Percentiles rank a stretch among this genome's conserved stretches.
phyloP scores from a whole-genome alignment of 495 filamentous ascomycete species.

The Jackrogersella multiformis region DNA sequence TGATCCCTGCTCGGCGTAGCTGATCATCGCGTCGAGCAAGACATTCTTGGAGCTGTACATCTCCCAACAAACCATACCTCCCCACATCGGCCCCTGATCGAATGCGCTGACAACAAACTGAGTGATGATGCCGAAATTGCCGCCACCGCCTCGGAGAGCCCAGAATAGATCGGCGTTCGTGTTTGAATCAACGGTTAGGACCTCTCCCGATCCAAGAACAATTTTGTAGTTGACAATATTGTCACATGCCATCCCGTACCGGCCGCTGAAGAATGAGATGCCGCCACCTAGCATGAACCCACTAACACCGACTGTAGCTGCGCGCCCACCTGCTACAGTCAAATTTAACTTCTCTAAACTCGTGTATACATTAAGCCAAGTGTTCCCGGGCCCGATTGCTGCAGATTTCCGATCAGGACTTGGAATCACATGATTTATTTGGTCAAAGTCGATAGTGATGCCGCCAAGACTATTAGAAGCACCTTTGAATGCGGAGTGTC shows the following conservation, averaged over 20 bases:
- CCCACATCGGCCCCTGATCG: slow-evolving; percentile 32
- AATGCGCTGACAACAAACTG: slow-evolving; percentile 23
- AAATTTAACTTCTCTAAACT: slow-evolving; percentile 52
- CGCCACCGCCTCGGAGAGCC: slow-evolving; percentile 56
- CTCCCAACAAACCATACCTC: slow-evolving; percentile 27
- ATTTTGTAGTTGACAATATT: slow-evolving; percentile 57
- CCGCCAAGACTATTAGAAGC: slow-evolving; percentile 52
- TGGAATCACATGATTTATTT: slow-evolving; percentile 49
- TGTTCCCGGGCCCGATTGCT: slow-evolving; percentile 50
- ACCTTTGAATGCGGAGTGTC: slow-evolving; percentile 51
- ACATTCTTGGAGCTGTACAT: slow-evolving; percentile 15
- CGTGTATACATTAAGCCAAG: slow-evolving; percentile 61
- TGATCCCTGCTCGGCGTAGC: slow-evolving; percentile 19
- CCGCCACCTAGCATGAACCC: slow-evolving; percentile 63
- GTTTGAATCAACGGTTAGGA: slow-evolving; percentile 52
- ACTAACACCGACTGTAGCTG: slow-evolving; percentile 63
- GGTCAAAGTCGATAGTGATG: slow-evolving; percentile 58
- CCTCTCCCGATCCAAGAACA: slow-evolving; percentile 55
- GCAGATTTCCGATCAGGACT: slow-evolving; percentile 40
- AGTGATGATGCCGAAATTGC: slow-evolving; percentile 62
- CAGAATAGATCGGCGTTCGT: slow-evolving; percentile 58
- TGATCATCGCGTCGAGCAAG: slow-evolving; percentile 12
- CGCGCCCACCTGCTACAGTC: slow-evolving; percentile 60
- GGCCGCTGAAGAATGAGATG: slow-evolving; percentile 57
- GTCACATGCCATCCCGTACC: slow-evolving; percentile 58